Evolutionary conservation across 2,329 filamentous ascomycete genomes (phyloP), one percentile per base, ranked within the genome.

Genomic region (Diaporthe sp.): DNA sequence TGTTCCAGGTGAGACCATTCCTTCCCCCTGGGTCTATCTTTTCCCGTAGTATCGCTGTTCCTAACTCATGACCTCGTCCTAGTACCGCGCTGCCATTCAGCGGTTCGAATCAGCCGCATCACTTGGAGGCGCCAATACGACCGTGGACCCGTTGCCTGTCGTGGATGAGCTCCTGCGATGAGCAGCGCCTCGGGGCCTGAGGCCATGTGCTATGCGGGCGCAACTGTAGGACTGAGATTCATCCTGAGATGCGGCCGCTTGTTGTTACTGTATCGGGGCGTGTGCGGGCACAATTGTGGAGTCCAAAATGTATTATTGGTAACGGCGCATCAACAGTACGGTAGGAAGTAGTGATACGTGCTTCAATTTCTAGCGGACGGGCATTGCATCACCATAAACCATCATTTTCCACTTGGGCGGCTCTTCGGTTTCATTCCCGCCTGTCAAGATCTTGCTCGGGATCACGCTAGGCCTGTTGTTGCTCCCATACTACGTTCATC

Each of bases 1-100:
- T 89, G 32, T 95, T 98, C 82, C 95, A 96, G 88, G 93, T 94
- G 83, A 82, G 88, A 37, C 8, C 25, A 2, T 81, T 55, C 55
- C 35, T 15, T 7, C 3, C 42, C 32, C 9, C 6, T 35, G 27
- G 27, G 37, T 37, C n/a, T 72, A 35, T 42, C n/a, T 39, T 27
- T 15, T 10, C n/a, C 53, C 22, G 7, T 42, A 12, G 2, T 35
- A 8, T 25, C 19, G 4, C 17, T 15, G 1, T 32, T 19, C 22
- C 65, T 75, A 44, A 68, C 82, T 12, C 35, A 51, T 81, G 81
- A 17, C 47, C 15, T 22, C 44, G 15, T n/a, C 71, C 12, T 68
- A 83, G 82, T 83, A 82, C 75, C 81, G 78, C 51, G 79, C 78
- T 39, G 78, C 81, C 53, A 77, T 81, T 72, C 75, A 78, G 19